Base-by-base conservation (phyloP, 768 basidiomycete species). In the Boletellus sp. region DNA sequence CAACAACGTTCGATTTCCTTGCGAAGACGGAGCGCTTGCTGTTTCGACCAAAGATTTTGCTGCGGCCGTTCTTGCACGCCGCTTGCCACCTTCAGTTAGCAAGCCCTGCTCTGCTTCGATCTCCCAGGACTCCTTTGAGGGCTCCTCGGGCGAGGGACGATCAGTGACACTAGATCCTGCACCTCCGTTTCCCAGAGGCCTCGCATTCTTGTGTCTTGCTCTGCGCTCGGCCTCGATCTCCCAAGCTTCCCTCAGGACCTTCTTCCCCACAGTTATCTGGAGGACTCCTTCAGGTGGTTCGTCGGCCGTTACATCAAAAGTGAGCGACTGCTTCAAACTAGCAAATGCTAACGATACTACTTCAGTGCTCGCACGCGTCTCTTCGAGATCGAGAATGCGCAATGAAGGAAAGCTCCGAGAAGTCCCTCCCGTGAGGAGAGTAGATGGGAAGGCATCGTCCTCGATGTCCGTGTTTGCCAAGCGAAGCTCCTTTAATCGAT, bases 81-180 rank as follows among this genome's bases (percentile, higher is more conserved):
- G 72, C 56, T 77, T 79, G 16, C 83, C 86, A 17, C 86, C 89
- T 57, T 90, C 90, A 0, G 87, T 87, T 26, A 85, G 61, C 42
- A 90, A 62, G 1, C 86, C 87, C 51, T 83, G 83, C 59, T 90
- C 87, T 1, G 84, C 85, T 51, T 88, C 87, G 26, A 86, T 74
- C 56, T 90, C 89, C 87, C 87, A 90, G n/a, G 74, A 63, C 59
- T 90, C 89, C 59, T 86, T 89, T 11, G 72, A 59, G 0, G 75
- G 65, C 37, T 72, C 75, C 44, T 60, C 48, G 24, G 17, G 50
- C 16, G 45, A 34, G 28, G 9, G 41, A 33, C 9, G 47, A 37
- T 50, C 39, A n/a, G 16, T 6, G 12, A 34, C n/a, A 24, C 28
- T 22, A 36, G 52, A 31, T 20, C 34, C 40, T 24, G 49, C n/a